Base-by-base conservation (phyloP, 306 rosid genomes). In the Fagus crenata region DNA sequence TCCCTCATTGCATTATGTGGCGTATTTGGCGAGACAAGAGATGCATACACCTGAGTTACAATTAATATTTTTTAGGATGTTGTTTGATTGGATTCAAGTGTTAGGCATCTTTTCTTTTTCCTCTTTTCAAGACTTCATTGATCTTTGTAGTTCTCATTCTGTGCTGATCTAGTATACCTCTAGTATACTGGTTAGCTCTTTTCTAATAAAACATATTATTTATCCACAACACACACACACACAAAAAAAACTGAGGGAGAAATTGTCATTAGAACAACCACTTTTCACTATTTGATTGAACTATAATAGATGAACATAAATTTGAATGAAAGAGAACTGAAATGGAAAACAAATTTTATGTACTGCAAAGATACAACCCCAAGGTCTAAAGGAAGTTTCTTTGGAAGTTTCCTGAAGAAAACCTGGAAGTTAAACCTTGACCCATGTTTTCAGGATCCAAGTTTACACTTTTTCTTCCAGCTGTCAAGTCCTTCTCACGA, bases 401-500 rank as follows among this genome's bases (percentile, higher is more conserved):
- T 83, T 95, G 93, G 53, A 87, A 84, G 28, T 73, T 81, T 81
- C 95, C 96, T 6, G 93, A 84, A 42, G 97, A 89, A 87, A 95
- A 95, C 86, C 91, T 87, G 6, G 97, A 95, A 22, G 92, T 67
- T 68, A 95, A 85, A 60, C 86, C 96, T 75, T 89, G 72, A 71
- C 86, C 14, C 96, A 89, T 92, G 90, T 85, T 81, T 72, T 90
- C 87, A 2, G 92, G 68, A 86, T 95, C 97, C 7, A 95, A 43
- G 36, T 89, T 90, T 63, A 95, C 67, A 80, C 49, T 87, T 76
- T 89, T 83, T 85, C 97, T 86, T 79, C 98, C 97, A 71, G 92
- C 91, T 4, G 87, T 69, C 79, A 95, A 84, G 78, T 92, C 99
- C 86, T 88, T 92, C 74, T 95, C 97, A 71, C 99, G 93, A 84